Evolutionary conservation across 345 rosid species (phyloP), one percentile per base, ranked within the genome.

Genomic region (Sonneratia alba): DNA sequence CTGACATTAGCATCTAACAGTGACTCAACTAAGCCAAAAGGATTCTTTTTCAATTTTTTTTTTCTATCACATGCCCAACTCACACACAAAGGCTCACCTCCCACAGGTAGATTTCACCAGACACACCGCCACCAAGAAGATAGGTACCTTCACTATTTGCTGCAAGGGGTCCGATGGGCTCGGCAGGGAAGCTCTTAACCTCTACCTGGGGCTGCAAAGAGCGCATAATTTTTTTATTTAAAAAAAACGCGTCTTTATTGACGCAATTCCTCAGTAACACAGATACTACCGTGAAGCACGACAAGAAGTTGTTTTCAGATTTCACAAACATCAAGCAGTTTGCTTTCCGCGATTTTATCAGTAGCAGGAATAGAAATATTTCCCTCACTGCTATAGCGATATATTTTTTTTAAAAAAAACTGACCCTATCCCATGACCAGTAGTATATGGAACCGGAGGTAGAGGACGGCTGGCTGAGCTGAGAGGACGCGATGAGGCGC

Each of bases 341-440:
- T 14, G 42, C 16, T 6, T 36, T 27, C 66, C 66, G 43, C 19
- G 22, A 43, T 5, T 22, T 56, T 49, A 32, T 13, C 8, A 14
- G 43, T 42, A 69, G 1, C 18, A 45, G 0, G 24, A 55, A 65
- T 15, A 61, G 19, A 64, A 21, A 21, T 7, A 0, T 15, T 40
- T 16, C 9, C 34, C 3, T 47, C 51, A 47, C 14, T 13, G 27
- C 40, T 69, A n/a, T 11, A 0, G 72, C 19, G 18, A 12, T 15
- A 70, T 24, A 27, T 27, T n/a, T n/a, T n/a, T n/a, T n/a, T n/a
- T n/a, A n/a, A n/a, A 42, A 42, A 38, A 4, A 45, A 76, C 71
- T 24, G 70, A 91, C 90, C 89, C 83, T 88, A 53, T 63, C 78
- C 91, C 93, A 92, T n/a, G 90, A 84, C 96, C 93, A 90, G 81